Percentiles rank a stretch among this genome's conserved stretches.
phyloP scores from a whole-genome alignment of 1,284 basidiomycete species.

The Peniophora sp. region DNA sequence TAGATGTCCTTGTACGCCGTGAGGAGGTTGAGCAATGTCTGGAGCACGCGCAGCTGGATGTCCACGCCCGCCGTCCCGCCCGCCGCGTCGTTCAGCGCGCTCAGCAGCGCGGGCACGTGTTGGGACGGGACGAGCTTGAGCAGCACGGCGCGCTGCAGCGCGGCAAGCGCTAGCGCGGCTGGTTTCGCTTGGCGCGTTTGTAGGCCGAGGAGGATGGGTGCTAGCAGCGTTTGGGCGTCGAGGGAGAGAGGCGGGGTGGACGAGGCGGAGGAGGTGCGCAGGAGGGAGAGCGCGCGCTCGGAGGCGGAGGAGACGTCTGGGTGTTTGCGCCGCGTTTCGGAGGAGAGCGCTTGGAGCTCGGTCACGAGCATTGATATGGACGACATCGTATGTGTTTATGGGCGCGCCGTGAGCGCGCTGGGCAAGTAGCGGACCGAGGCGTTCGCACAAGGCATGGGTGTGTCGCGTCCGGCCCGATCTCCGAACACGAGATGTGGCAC shows the following conservation, averaged over 20 bases:
- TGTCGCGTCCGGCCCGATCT: no score
- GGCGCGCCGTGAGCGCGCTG: no score
- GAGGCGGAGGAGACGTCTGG: no score
- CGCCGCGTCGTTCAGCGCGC: conserved; percentile 79
- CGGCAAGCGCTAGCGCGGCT: conserved; percentile 85
- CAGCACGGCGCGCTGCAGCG: conserved; percentile 85
- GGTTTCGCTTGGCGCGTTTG: conserved; percentile 92
- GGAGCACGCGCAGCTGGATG: conserved; percentile 87
- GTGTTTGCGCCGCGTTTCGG: no score
- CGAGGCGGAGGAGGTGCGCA: not conserved
- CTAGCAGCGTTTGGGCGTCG: conserved; percentile 71
- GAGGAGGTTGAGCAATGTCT: conserved; percentile 83
- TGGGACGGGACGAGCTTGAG: conserved; percentile 80
- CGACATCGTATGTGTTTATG: no score
- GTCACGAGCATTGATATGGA: no score
- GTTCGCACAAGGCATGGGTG: no score
- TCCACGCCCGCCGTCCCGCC: conserved; percentile 76
- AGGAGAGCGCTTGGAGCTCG: no score
- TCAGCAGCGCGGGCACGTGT: conserved; percentile 71
- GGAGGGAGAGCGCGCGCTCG: not conserved
- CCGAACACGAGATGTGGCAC: no score
- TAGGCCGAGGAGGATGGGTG: conserved; percentile 91
- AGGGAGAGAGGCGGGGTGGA: conserved; percentile 54
- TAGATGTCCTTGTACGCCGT: conserved; percentile 82
- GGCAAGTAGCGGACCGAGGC: no score